Base-by-base conservation (phyloP, 2,329 filamentous ascomycete genomes). In the Cladosporium oxysporum region DNA sequence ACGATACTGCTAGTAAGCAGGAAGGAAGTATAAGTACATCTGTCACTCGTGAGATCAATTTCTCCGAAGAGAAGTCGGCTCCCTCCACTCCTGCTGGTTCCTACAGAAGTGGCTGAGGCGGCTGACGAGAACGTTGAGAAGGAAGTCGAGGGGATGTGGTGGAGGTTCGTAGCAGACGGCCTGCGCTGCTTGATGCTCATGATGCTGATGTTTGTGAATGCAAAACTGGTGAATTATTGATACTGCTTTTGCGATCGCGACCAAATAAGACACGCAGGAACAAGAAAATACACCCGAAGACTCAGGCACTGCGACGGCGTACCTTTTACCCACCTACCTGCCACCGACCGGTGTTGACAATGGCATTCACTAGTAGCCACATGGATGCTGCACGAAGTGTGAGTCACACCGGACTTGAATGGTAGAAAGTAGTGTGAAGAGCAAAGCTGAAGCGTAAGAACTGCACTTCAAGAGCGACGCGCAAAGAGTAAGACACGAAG, bases 11-110 rank as follows among this genome's bases (percentile, higher is more conserved):
- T 29, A 49, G 31, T 53, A 58, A 41, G 31, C 14, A 21, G 52
- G 33, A 26, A 64, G 53, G 70, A 73, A 66, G 18, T 29, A 28
- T 28, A 35, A 58, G 23, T 76, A 78, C 77, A 76, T 73, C 73
- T 67, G 59, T 76, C 75, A 68, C 79, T 79, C 55, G 77, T 79
- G 66, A 77, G 76, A 67, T 82, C 80, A 66, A 84, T 83, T 70
- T 84, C 82, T 67, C 82, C 82, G 75, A 84, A 84, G 67, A 84
- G 73, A 64, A 79, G 71, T 66, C 68, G 73, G 69, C 76, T 75
- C 29, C 76, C 81, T 73, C 73, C 74, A 72, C 74, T 74, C 58
- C 76, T 74, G 18, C 73, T 71, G 41, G 69, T 76, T n/a, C 69
- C 73, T 55, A 73, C 73, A 69, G 75, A 76, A 67, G 73, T 76